phyloP scores from a whole-genome alignment of 2,329 filamentous ascomycete genomes.

The Mycocentrospora acerina region DNA sequence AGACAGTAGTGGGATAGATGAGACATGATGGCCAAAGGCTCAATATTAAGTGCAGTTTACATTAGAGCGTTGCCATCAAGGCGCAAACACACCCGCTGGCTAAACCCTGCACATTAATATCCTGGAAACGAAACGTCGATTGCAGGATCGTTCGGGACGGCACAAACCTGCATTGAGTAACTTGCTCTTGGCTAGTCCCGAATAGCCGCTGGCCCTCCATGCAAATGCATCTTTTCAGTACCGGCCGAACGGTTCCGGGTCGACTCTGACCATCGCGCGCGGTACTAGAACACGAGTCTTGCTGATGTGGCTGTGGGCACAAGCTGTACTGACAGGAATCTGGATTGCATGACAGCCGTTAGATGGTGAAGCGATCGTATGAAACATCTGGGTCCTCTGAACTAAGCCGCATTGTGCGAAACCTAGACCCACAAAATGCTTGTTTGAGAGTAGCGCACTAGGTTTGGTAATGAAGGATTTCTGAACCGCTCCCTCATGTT shows the following conservation, averaged over 20 bases:
- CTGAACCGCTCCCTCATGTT: conserved; percentile 17
- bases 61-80: conserved; percentile 8
- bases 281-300: conserved; percentile 1
- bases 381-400: conserved; percentile 17
- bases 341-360: conserved; percentile 14
- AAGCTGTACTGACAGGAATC: conserved; percentile 10
- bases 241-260: conserved; percentile 20
- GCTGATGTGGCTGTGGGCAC: conserved; percentile 8
- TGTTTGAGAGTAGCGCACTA: conserved; percentile 4
- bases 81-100: conserved; percentile 10
- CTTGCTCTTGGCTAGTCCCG: conserved; percentile 21
- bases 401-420: conserved; percentile 7
- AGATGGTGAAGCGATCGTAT: conserved; percentile 13
- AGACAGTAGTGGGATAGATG: conserved; percentile 19
- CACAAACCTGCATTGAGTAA: conserved; percentile 12
- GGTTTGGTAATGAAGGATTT: conserved; percentile 16
- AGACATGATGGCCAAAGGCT: conserved; percentile 4
- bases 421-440: conserved; percentile 1
- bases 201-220: conserved; percentile 20
- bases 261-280: conserved; percentile 5
- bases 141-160: conserved; percentile 12
- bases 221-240: conserved; percentile 12
- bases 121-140: conserved; percentile 18
- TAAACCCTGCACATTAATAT: conserved; percentile 18
- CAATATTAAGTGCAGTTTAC: conserved; percentile 9